A percentile compares a stretch with the other conserved stretches of the same genome.
These are phyloP conservation scores for Giardia duodenalis DNA, from an alignment of 208 protist genomes.

Conservation along the genomic window DNA sequence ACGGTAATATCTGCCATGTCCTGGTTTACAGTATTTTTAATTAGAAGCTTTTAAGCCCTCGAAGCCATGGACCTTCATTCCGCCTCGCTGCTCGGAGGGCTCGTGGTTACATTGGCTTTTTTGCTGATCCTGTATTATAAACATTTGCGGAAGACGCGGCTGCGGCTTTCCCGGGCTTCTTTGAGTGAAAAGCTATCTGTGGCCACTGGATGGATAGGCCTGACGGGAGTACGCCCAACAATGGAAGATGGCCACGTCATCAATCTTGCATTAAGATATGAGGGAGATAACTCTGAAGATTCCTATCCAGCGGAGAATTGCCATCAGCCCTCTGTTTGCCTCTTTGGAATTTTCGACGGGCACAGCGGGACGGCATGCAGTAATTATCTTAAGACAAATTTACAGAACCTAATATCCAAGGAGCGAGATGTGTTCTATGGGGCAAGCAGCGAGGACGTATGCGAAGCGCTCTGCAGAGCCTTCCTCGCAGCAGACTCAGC, in stretches of 20 bases:
- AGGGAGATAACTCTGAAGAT: neutral
- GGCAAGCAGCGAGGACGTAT: neutral
- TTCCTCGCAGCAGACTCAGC: neutral
- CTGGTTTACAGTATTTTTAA: too few species aligned
- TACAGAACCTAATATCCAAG: neutral
- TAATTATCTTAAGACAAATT: neutral
- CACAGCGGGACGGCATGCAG: conserved; percentile 27
- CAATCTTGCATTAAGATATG: neutral
- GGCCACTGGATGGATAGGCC: neutral
- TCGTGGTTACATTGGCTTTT: neutral
- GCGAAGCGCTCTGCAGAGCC: neutral
- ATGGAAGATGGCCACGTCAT: neutral
- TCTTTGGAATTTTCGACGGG: conserved; percentile 37
- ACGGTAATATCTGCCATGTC: too few species aligned
- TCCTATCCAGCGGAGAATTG: neutral
- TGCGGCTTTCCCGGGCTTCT: neutral
- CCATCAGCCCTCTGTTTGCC: neutral
- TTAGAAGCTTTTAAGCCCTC: too few species aligned
- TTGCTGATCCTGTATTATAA: neutral
- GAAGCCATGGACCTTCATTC: neutral
- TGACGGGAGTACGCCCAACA: neutral
- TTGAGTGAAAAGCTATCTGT: neutral
- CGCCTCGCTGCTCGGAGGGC: neutral
- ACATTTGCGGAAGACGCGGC: neutral
- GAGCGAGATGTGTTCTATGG: neutral